Base-by-base conservation (phyloP, 176 grass and related monocot species). In the Elaeis guineensis region DNA sequence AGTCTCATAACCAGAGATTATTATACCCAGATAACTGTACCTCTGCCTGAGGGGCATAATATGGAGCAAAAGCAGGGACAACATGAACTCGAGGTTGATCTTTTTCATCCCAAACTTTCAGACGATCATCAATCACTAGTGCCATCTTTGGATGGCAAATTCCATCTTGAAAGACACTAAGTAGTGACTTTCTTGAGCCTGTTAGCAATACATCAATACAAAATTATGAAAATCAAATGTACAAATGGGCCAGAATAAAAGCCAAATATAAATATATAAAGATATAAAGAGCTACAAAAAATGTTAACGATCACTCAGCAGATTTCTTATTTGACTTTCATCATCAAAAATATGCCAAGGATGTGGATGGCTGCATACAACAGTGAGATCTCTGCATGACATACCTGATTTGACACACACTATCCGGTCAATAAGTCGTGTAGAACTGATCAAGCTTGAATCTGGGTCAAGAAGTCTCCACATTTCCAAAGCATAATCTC, bases 401-500 rank as follows among this genome's bases (percentile, higher is more conserved):
- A 49, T 81, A 98, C 87, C 93, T 70, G 93, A 86, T 78, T 98
- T 98, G 57, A 98, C 93, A 65, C 93, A 98, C 55, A 98, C 87
- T 67, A 98, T 85, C 39, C 93, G 74, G 57, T 98, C 81, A 59
- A 80, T 77, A 71, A 98, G 84, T 70, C 85, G 85, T 65, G 78
- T 61, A 75, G 84, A 85, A 64, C 74, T 83, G 29, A 98, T 98
- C 70, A 98, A 69, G 72, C 67, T 98, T 72, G 85, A 89, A 74
- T 92, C 87, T 25, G 93, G 93, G 67, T 98, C 93, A 51, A 98
- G 84, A 25, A 98, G 75, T 61, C 93, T 84, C 93, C 93, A 98
- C 87, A 98, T 98, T 80, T 98, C 93, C 72, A 98, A 77, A 64
- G 93, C 93, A 11, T 98, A 98, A 65, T 98, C 93, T 89, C 93